Evolutionary conservation across 75 land plant genomes (phyloP).

Genomic region (Isoetes taiwanensis): DNA sequence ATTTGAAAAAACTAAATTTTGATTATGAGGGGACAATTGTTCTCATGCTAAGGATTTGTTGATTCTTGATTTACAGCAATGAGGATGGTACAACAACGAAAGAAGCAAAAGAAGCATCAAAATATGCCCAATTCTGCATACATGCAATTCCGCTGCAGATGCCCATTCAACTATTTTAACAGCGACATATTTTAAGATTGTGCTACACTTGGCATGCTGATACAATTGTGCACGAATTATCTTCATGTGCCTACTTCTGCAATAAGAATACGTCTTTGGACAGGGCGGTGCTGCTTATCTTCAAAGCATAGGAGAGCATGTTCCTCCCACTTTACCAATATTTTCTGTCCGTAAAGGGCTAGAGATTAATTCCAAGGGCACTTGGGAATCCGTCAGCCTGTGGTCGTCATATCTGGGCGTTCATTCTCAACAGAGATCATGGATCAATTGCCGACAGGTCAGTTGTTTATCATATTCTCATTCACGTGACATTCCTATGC

Average conservation of each 20-base stretch:
- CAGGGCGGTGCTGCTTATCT: conserved; percentile 82
- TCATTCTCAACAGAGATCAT: conserved; percentile 86
- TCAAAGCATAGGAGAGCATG: conserved; percentile 47
- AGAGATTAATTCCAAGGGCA: conserved; percentile 75
- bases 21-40: too few species aligned
- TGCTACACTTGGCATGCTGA: too few species aligned
- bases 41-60: too few species aligned
- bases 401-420: conserved; percentile 75
- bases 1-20: too few species aligned
- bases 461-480: too few species aligned
- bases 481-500: too few species aligned
- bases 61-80: too few species aligned
- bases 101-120: conserved; percentile 51
- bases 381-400: conserved; percentile 77
- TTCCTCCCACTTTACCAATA: conserved; percentile 67
- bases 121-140: conserved; percentile 66
- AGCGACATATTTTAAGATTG: not conserved
- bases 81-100: conserved; percentile 63
- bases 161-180: too few species aligned
- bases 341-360: conserved; percentile 87
- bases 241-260: too few species aligned
- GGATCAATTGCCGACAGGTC: conserved; percentile 83
- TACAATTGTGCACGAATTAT: too few species aligned
- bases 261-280: not conserved
- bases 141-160: conserved; percentile 95